These are phyloP conservation scores for Astrothelium macrocarpum DNA, from an alignment of 495 filamentous ascomycete genomes.

Conservation along the genomic window DNA sequence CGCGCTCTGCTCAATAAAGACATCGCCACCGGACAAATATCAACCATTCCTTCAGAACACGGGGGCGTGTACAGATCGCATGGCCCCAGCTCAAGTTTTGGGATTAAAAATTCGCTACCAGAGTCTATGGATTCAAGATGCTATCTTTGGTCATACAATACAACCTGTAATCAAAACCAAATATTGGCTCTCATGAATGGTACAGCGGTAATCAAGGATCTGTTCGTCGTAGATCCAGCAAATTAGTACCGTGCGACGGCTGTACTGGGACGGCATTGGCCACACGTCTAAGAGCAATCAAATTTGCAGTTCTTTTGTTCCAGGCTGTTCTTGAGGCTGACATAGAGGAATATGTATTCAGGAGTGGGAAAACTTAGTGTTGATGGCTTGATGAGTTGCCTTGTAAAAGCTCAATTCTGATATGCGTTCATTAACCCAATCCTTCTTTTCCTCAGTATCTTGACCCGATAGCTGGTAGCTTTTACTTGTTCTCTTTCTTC, in stretches of 20 bases:
- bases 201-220: constrained; percentile 19
- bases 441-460: no score
- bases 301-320: no score
- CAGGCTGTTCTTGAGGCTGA: no score
- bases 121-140: constrained; percentile 11
- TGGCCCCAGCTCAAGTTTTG: constrained; percentile 17
- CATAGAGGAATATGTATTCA: no score
- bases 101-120: constrained; percentile 21
- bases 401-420: no score
- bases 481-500: no score
- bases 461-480: no score
- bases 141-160: constrained; percentile 14
- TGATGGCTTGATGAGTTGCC: no score
- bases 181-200: constrained; percentile 19
- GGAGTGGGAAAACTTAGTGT: no score
- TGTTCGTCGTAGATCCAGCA: constrained; percentile 10
- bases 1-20: constrained; percentile 29
- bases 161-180: constrained; percentile 20
- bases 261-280: no score
- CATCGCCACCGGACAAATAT: constrained; percentile 25
- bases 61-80: constrained; percentile 13
- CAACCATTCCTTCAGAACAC: background rate
- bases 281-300: no score
- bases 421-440: no score
- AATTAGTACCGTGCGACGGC: background rate